A percentile compares a stretch with the other conserved stretches of the same genome.
Conservation (phyloP, 2,329 filamentous ascomycete species). For the Pezicula radicicola region DNA sequence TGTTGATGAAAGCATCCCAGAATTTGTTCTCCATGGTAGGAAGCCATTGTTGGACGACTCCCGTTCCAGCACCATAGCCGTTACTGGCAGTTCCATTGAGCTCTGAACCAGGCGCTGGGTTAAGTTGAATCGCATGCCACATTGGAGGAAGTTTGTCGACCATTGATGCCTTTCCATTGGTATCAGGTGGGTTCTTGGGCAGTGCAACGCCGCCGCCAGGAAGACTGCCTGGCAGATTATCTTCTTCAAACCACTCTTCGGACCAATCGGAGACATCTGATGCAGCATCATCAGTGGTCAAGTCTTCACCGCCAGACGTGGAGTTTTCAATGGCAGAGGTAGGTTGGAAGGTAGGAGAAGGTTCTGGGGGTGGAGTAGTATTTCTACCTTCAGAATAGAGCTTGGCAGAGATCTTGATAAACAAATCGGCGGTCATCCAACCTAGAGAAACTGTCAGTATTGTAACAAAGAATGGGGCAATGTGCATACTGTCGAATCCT, state of each 20-base stretch:
- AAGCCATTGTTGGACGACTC: conserved; percentile 14
- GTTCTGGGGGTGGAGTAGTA: conserved; percentile 2
- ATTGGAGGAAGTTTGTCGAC: not conserved
- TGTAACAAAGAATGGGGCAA: not conserved
- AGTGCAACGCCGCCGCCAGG: not conserved
- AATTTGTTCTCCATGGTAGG: conserved; percentile 16
- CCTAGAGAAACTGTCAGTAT: conserved; percentile 18
- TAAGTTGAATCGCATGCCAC: conserved; percentile 11
- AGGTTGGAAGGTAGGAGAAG: not conserved
- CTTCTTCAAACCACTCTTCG: conserved; percentile 2
- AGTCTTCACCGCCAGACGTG: not conserved
- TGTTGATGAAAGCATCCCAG: conserved; percentile 28
- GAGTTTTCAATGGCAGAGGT: not conserved
- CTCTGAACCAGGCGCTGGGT: not conserved
- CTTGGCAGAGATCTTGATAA: conserved; percentile 30
- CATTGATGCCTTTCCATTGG: not conserved
- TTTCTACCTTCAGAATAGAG: conserved; percentile 13
- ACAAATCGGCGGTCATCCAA: conserved; percentile 40
- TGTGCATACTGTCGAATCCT: conserved; percentile 54
- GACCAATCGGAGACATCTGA: not conserved
- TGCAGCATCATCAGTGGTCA: not conserved
- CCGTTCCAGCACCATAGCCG: not conserved
- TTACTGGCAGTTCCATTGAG: not conserved
- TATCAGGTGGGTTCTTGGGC: not conserved
- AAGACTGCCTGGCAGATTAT: not conserved